phyloP scores from a whole-genome alignment of 2,329 filamentous ascomycete species.

The Pseudopithomyces maydicus region DNA sequence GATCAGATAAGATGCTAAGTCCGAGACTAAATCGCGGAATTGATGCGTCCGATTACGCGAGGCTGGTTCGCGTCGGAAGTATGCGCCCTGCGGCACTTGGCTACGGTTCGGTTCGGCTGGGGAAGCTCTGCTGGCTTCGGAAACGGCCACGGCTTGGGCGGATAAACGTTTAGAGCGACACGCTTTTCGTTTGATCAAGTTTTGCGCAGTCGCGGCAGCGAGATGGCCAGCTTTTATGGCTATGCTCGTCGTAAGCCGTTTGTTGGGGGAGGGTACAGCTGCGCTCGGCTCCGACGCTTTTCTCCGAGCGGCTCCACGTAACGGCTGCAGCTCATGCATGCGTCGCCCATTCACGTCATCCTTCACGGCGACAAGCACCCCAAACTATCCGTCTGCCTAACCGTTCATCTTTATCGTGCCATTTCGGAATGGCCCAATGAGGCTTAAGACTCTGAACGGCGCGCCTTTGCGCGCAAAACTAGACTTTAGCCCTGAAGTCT shows the following conservation, averaged over 20 bases:
- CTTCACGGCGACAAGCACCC: not conserved
- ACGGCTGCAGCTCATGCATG: not conserved
- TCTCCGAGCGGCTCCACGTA: slow-evolving; percentile 5
- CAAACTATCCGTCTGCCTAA: not conserved
- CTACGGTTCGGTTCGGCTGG: not conserved
- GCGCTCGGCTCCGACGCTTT: slow-evolving; percentile 6
- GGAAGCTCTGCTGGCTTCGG: not conserved
- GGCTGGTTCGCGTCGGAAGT: not conserved
- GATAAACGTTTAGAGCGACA: not conserved
- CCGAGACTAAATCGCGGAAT: slow-evolving; percentile 31
- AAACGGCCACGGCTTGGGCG: not conserved
- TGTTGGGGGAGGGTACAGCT: not conserved
- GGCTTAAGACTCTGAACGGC: slow-evolving; percentile 60
- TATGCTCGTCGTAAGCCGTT: not conserved
- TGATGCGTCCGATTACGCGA: slow-evolving; percentile 25
- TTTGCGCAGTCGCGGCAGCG: not conserved
- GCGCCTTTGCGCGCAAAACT: slow-evolving; percentile 63
- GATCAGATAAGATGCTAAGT: slow-evolving; percentile 41
- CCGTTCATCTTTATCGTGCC: slow-evolving; percentile 1
- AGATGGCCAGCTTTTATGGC: not conserved
- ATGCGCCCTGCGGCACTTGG: not conserved
- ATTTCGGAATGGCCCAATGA: slow-evolving; percentile 30
- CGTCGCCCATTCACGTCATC: not conserved
- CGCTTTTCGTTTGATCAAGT: not conserved
- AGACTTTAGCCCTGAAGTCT: slow-evolving; percentile 57